phyloP scores from a whole-genome alignment of 1,139 yeast species.

The Tardiomyces digboiensis region DNA sequence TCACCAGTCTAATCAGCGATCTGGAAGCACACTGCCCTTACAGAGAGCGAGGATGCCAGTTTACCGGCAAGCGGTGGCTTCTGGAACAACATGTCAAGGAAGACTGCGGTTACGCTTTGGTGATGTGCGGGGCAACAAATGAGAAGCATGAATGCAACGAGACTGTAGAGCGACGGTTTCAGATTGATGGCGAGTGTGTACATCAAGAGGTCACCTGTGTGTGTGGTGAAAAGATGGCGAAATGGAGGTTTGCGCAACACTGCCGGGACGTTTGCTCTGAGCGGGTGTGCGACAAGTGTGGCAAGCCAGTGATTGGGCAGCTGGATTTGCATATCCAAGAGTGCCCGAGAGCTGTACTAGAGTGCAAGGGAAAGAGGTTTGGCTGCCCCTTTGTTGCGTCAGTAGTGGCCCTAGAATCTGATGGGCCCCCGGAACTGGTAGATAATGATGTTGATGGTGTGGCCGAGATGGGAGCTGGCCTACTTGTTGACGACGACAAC shows the following conservation, averaged over 20 bases:
- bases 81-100: constrained; percentile 40
- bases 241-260: background rate
- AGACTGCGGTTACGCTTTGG: constrained; percentile 45
- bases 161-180: constrained; percentile 14
- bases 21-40: constrained; percentile 49
- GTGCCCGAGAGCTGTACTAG: background rate
- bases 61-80: constrained; percentile 55
- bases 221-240: constrained; percentile 11
- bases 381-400: constrained; percentile 4
- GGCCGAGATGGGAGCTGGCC: too few species aligned
- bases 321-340: background rate
- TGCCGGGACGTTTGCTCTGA: constrained; percentile 1
- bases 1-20: constrained; percentile 55
- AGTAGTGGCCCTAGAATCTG: background rate
- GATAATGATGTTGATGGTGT: too few species aligned
- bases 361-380: constrained; percentile 3
- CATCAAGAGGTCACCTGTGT: constrained; percentile 6
- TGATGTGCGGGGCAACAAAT: constrained; percentile 27
- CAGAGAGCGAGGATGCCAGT: constrained; percentile 43
- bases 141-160: constrained; percentile 8
- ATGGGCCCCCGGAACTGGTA: too few species aligned
- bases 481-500: background rate
- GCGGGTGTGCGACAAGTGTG: constrained; percentile 3
- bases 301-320: constrained; percentile 1
- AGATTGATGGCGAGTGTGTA: constrained; percentile 10